These are phyloP conservation scores for Dentipellis fragilis DNA, from an alignment of 768 basidiomycete genomes.

Conservation along the genomic window DNA sequence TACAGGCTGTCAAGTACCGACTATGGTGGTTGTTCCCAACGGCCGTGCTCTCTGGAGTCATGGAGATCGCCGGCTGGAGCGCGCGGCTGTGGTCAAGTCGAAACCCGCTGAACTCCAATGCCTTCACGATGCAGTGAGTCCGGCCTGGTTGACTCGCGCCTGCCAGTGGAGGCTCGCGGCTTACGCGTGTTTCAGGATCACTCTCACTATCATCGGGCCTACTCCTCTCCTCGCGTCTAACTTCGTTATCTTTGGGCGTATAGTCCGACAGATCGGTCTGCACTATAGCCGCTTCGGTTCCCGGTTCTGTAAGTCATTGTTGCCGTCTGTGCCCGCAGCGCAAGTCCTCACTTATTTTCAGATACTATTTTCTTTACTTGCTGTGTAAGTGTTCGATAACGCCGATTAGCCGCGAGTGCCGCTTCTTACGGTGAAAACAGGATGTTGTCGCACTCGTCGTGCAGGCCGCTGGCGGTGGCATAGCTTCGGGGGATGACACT, in stretches of 20 bases:
- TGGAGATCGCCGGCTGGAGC: background rate
- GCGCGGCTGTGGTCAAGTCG: conserved; percentile 1
- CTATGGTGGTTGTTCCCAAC: conserved; percentile 8
- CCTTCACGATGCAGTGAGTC: conserved; percentile 10
- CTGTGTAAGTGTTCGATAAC: conserved; percentile 1
- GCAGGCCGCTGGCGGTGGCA: conserved; percentile 4
- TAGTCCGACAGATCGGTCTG: conserved; percentile 7
- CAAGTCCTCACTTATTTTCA: background rate
- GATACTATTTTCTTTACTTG: conserved; percentile 10
- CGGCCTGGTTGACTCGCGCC: background rate
- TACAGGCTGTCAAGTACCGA: conserved; percentile 20
- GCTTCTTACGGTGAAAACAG: background rate
- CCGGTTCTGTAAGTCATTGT: conserved; percentile 3
- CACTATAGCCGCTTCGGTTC: conserved; percentile 12
- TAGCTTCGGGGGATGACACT: conserved; percentile 1
- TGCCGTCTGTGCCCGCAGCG: no score
- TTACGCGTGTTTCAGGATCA: background rate
- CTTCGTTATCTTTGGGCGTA: conserved; percentile 11
- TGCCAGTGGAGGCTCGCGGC: no score
- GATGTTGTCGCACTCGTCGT: conserved; percentile 8
- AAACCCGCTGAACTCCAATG: background rate
- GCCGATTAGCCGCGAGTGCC: no score
- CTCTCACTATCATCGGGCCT: conserved; percentile 8
- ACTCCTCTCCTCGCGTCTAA: conserved; percentile 13
- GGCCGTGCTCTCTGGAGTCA: background rate